Percentiles rank a stretch among this genome's conserved stretches.
Conservation (phyloP, 768 basidiomycete genomes). For the Leccinum pellstonianum region DNA sequence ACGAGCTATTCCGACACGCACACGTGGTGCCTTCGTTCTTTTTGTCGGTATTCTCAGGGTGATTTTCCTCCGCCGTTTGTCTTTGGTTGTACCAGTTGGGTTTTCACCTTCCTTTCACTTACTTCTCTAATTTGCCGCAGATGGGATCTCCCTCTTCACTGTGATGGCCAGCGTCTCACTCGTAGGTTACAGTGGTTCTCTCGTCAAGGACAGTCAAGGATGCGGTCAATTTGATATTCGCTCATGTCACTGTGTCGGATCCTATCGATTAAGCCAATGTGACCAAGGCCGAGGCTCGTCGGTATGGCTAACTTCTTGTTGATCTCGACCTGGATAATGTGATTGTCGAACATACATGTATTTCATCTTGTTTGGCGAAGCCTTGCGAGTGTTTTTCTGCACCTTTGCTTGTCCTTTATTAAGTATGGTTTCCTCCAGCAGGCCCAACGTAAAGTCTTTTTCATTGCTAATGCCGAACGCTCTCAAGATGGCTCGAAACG, state of each 20-base stretch:
- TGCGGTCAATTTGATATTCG: conserved; percentile 24
- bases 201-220: conserved; percentile 75
- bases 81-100: too few species aligned
- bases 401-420: background rate
- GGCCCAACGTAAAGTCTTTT: too few species aligned
- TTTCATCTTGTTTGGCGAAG: conserved; percentile 90
- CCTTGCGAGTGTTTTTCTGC: conserved; percentile 64
- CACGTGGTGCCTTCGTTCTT: too few species aligned
- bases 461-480: too few species aligned
- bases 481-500: too few species aligned
- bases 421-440: conserved; percentile 39
- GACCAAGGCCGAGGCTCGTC: conserved; percentile 61
- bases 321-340: conserved; percentile 18
- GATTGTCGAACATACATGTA: conserved; percentile 61
- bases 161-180: conserved; percentile 84
- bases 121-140: conserved; percentile 36
- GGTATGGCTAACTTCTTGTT: conserved; percentile 41
- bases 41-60: too few species aligned
- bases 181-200: conserved; percentile 86
- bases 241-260: conserved; percentile 27
- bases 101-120: conserved; percentile 4
- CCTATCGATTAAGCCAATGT: conserved; percentile 57
- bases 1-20: too few species aligned
- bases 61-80: too few species aligned
- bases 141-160: conserved; percentile 86